phyloP scores from a whole-genome alignment of 805 yeast genomes.

The Brettanomyces custersianus region DNA sequence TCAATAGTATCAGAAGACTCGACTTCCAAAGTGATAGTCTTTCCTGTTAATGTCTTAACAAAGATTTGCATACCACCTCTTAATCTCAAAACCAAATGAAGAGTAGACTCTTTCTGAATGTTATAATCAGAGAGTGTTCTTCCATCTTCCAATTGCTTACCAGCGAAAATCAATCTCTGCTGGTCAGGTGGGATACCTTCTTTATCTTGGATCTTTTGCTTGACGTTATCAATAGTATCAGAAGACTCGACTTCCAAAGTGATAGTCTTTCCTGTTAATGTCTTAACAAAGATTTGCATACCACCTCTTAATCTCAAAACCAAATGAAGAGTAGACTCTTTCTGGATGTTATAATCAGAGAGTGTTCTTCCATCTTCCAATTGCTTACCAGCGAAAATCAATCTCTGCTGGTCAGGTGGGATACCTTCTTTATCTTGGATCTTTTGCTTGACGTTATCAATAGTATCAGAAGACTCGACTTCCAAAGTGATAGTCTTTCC shows the following conservation, averaged over 20 bases:
- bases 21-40: constrained; percentile 13
- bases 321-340: constrained; percentile 57
- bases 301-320: constrained; percentile 87
- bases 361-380: constrained; percentile 77
- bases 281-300: constrained; percentile 53
- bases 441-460: constrained; percentile 71
- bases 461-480: constrained; percentile 76
- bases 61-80: constrained; percentile 73
- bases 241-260: constrained; percentile 97
- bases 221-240: constrained; percentile 95
- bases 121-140: constrained; percentile 96
- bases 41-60: constrained; percentile 40
- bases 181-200: constrained; percentile 98
- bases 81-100: constrained; percentile 93
- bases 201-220: constrained; percentile 92
- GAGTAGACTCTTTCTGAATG: constrained; percentile 95
- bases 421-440: constrained; percentile 37
- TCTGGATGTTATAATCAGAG: constrained; percentile 63
- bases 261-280: constrained; percentile 54
- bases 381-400: constrained; percentile 39
- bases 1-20: constrained; percentile 91
- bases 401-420: constrained; percentile 38
- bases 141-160: constrained; percentile 95
- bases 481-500: constrained; percentile 15
- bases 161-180: constrained; percentile 95